phyloP scores from a whole-genome alignment of 1,284 basidiomycete species.

The Cryptococcus depauperatus region DNA sequence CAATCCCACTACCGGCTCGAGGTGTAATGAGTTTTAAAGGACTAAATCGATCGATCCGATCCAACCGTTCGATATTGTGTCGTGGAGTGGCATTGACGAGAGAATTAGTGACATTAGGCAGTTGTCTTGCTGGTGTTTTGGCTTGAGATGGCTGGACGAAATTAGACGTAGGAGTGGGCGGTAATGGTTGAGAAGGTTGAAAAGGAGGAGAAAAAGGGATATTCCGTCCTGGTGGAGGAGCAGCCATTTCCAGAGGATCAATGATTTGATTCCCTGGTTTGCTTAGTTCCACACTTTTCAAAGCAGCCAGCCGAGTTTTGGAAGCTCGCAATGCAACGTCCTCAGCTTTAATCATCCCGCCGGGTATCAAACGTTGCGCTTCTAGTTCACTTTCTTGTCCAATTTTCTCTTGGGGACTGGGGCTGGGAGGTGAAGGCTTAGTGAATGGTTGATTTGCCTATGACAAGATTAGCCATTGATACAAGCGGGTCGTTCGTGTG shows the following conservation, averaged over 20 bases:
- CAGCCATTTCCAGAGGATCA: neutral
- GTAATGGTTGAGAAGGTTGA: neutral
- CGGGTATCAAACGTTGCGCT: slow-evolving; percentile 17
- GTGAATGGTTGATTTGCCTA: slow-evolving; percentile 5
- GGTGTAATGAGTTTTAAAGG: slow-evolving; percentile 33
- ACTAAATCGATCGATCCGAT: slow-evolving; percentile 23
- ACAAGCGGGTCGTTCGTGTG: too few relatives aligned
- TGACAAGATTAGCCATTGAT: neutral
- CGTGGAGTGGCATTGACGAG: slow-evolving; percentile 28
- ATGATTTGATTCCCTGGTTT: neutral
- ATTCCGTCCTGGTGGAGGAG: neutral
- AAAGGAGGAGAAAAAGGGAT: neutral
- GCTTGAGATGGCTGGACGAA: neutral
- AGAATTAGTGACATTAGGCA: slow-evolving; percentile 29
- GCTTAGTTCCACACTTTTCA: slow-evolving; percentile 15
- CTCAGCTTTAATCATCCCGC: slow-evolving; percentile 40
- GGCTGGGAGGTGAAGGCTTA: neutral
- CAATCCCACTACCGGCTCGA: slow-evolving; percentile 11
- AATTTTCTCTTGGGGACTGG: neutral
- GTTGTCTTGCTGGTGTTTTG: slow-evolving; percentile 11
- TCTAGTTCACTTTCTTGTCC: neutral
- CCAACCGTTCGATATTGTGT: neutral
- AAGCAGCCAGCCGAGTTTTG: slow-evolving; percentile 27
- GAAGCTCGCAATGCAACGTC: slow-evolving; percentile 33
- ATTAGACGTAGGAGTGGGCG: neutral